These are phyloP conservation scores for Lyophyllum decastes DNA, from an alignment of 768 basidiomycete genomes.

Conservation along the genomic window DNA sequence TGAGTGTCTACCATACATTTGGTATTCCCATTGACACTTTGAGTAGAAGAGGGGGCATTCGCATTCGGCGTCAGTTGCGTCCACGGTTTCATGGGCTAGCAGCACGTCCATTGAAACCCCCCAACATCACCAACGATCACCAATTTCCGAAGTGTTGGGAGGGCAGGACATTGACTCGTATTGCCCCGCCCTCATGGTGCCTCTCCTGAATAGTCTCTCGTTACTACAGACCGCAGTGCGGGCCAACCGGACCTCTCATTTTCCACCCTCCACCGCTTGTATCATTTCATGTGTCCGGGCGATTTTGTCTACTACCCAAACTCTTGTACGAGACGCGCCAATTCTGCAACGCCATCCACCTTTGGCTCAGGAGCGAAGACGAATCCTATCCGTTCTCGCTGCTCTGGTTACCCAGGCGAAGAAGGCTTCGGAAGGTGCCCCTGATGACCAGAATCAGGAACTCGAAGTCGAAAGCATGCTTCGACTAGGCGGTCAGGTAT, in stretches of 20 bases:
- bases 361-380: constrained; percentile 78
- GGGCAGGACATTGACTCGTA: constrained; percentile 59
- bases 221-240: constrained; percentile 85
- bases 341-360: constrained; percentile 65
- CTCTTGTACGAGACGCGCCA: constrained; percentile 79
- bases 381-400: constrained; percentile 79
- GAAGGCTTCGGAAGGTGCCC: constrained; percentile 55
- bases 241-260: constrained; percentile 77
- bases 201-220: constrained; percentile 82
- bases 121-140: constrained; percentile 43
- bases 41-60: constrained; percentile 42
- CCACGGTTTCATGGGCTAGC: constrained; percentile 56
- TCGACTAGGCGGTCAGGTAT: constrained; percentile 76
- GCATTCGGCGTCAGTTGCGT: constrained; percentile 52
- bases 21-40: constrained; percentile 11
- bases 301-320: constrained; percentile 81
- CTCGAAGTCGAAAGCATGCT: constrained; percentile 78
- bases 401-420: constrained; percentile 81
- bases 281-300: constrained; percentile 93
- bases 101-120: constrained; percentile 36
- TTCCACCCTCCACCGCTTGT: constrained; percentile 91
- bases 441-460: constrained; percentile 46
- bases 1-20: constrained; percentile 27
- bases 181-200: constrained; percentile 78
- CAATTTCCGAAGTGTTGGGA: constrained; percentile 44